Base-by-base conservation (phyloP, 2,329 filamentous ascomycete species). In the Coccinonectria pachysandricola region DNA sequence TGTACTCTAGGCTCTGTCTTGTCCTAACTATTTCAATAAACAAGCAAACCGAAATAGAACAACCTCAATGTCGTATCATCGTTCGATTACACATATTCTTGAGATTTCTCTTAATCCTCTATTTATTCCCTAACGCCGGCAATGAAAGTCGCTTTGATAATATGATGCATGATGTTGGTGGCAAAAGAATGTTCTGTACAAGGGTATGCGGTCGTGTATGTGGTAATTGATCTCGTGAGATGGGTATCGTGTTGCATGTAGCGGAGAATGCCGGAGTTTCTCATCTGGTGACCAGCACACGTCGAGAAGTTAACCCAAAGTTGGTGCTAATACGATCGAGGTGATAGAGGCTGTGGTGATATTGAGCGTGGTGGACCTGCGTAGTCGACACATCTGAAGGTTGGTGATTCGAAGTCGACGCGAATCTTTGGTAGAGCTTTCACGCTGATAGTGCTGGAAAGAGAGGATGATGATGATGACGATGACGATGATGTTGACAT, bases 311-410 rank as follows among this genome's bases (percentile, higher is more conserved):
- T n/a, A n/a, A n/a, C n/a, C n/a, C n/a, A n/a, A n/a, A n/a, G n/a
- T n/a, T n/a, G 20, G 8, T 12, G 7, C 42, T 24, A 46, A 24
- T 40, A 26, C 11, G 42, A 44, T 35, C 37, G 44, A 14, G 42
- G 42, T 20, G 42, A 45, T 19, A 34, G 32, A 6, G 43, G 43
- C 24, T 42, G 38, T 10, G 43, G 43, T 26, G 43, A 46, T 34
- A 30, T 35, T 18, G 39, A 37, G 21, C 43, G 43, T 21, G 33
- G 23, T 14, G 41, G 28, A 22, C 28, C 27, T 19, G 41, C 31
- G 21, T 46, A 46, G 20, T 43, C 34, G 9, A 46, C 34, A 16
- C 28, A 35, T 27, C 28, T 41, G 19, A 46, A 46, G 8, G 42
- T 15, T 7, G 43, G 43, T 6, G 38, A 22, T 7, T 29, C 33